Conservation (phyloP, 179 eudicot species). For the Camellia oleifera region DNA sequence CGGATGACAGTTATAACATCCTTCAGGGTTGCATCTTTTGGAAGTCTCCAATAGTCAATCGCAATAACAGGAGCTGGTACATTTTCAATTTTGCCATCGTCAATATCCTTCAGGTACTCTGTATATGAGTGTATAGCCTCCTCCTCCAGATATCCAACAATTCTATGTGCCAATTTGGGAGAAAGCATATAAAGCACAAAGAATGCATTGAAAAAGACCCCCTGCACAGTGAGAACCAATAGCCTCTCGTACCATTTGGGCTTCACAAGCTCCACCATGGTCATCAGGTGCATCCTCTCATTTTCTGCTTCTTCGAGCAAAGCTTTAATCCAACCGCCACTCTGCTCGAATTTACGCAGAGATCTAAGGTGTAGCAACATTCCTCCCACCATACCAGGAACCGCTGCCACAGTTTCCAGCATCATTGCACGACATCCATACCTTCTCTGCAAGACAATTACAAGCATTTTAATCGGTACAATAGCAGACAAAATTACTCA, state of each 20-base stretch:
- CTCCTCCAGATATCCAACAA: constrained; percentile 92
- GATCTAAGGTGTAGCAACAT: constrained; percentile 79
- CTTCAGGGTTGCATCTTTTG: constrained; percentile 72
- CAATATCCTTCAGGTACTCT: constrained; percentile 77
- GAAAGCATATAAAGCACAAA: constrained; percentile 65
- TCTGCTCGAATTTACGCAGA: constrained; percentile 76
- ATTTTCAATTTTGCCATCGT: constrained; percentile 66
- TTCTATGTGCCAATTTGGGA: constrained; percentile 85
- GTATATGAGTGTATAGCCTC: constrained; percentile 93
- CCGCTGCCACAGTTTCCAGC: constrained; percentile 93
- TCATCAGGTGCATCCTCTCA: constrained; percentile 96
- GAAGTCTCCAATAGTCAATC: constrained; percentile 89
- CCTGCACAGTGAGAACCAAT: constrained; percentile 79
- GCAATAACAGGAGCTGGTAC: constrained; percentile 90
- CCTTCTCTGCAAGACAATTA: constrained; percentile 48
- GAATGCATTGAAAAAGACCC: constrained; percentile 76
- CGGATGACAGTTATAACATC: constrained; percentile 86
- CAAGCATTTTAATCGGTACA: neutral
- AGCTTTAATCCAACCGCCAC: constrained; percentile 95
- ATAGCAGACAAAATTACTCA: neutral
- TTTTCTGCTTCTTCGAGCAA: constrained; percentile 95
- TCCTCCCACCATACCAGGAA: constrained; percentile 95
- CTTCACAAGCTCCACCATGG: constrained; percentile 86
- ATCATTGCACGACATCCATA: constrained; percentile 96
- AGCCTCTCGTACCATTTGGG: constrained; percentile 87